Percentiles rank a stretch among this genome's conserved stretches.
Conservation (phyloP, 2,329 filamentous ascomycete species). For the Tolypocladium sp. region DNA sequence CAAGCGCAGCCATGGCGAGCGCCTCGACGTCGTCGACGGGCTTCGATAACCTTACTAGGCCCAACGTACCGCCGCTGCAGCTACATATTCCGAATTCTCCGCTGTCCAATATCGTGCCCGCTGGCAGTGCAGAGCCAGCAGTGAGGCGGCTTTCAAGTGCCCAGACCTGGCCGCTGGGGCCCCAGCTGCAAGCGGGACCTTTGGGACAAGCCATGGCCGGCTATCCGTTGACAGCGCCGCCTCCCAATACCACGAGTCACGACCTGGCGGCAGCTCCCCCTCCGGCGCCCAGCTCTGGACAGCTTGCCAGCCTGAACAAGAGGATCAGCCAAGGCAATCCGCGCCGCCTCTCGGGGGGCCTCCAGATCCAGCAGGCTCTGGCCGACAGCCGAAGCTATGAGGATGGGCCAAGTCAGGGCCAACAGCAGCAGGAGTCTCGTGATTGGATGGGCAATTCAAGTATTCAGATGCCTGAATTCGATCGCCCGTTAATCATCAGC, state of each 20-base stretch:
- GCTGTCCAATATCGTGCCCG: not conserved
- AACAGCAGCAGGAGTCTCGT: not conserved
- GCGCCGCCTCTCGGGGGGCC: slow-evolving; percentile 33
- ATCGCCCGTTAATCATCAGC: slow-evolving; percentile 52
- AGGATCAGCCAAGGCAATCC: slow-evolving; percentile 27
- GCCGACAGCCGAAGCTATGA: not conserved
- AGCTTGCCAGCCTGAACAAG: slow-evolving; percentile 26
- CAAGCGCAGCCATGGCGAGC: not conserved
- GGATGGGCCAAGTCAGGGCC: not conserved
- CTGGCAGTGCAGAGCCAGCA: slow-evolving; percentile 9
- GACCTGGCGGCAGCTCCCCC: slow-evolving; percentile 26
- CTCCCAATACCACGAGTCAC: slow-evolving; percentile 18
- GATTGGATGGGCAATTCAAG: not conserved
- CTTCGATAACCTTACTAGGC: not conserved
- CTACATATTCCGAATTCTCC: slow-evolving; percentile 18
- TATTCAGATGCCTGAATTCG: slow-evolving; percentile 20
- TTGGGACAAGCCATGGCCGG: slow-evolving; percentile 13
- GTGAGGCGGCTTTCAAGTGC: slow-evolving; percentile 22
- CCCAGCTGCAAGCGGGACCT: slow-evolving; percentile 13
- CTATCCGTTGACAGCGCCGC: slow-evolving; percentile 33
- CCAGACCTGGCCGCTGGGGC: slow-evolving; percentile 37
- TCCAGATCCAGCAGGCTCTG: slow-evolving; percentile 12
- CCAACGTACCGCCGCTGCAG: slow-evolving; percentile 10
- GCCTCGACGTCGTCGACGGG: not conserved
- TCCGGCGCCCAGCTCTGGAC: slow-evolving; percentile 28